Evolutionary conservation across 1,284 basidiomycete species (phyloP).

Genomic region (Laetiporus sulphureus): DNA sequence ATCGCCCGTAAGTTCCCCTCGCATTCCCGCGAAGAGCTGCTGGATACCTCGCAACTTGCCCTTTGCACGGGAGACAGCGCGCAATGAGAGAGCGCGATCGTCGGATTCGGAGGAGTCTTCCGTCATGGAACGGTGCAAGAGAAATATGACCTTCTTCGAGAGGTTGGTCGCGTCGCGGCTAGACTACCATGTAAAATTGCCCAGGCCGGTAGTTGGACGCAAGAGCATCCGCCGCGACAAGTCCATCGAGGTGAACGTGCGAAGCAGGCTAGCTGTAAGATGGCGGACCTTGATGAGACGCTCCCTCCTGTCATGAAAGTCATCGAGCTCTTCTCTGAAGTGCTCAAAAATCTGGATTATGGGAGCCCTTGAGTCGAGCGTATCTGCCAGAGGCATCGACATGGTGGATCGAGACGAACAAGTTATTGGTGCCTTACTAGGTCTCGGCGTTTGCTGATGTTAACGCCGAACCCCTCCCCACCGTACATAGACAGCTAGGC

Average conservation of each 20-base stretch:
- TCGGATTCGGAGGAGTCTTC: constrained; percentile 35
- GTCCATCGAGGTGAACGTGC: neutral
- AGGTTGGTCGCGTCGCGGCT: constrained; percentile 85
- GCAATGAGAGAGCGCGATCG: constrained; percentile 25
- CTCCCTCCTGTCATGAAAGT: constrained; percentile 70
- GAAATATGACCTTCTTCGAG: constrained; percentile 95
- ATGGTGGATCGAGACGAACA: neutral
- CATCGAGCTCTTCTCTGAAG: constrained; percentile 70
- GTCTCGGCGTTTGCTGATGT: too few relatives aligned
- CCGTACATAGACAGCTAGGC: too few relatives aligned
- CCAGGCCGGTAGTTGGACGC: neutral
- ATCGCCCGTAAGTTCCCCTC: constrained; percentile 61
- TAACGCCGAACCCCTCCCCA: too few relatives aligned
- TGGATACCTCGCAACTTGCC: constrained; percentile 71
- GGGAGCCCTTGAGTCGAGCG: constrained; percentile 17
- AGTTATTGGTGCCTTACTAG: neutral
- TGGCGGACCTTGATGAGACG: constrained; percentile 72
- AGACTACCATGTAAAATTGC: constrained; percentile 33
- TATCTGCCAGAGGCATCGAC: constrained; percentile 4
- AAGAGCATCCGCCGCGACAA: neutral
- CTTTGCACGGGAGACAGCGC: constrained; percentile 51
- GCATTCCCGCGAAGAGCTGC: constrained; percentile 55
- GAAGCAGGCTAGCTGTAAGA: neutral
- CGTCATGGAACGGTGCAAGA: constrained; percentile 74
- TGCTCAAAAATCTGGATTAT: constrained; percentile 40